Evolutionary conservation across 345 rosid genomes (phyloP), one percentile per base, ranked within the genome.

Genomic region (Luvunga scandens): DNA sequence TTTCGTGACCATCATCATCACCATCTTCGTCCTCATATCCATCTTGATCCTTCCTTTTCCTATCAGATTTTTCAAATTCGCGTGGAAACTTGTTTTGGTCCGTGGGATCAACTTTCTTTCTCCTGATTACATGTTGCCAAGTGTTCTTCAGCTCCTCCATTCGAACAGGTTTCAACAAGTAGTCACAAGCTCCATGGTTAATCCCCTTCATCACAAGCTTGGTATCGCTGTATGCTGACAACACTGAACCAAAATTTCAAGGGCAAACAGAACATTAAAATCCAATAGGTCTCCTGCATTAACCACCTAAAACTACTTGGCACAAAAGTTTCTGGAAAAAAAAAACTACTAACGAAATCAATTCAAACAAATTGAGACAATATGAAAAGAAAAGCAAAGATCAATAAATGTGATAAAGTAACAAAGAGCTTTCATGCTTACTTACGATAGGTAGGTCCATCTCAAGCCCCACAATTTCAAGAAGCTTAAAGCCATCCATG

Each of bases 91-190:
- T 84, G 76, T 59, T 84, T 34, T 70, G 87, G 68, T 84, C 84
- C 80, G 75, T 82, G 2, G 86, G 80, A 21, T 78, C 79, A 10
- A 79, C n/a, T 59, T 83, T 90, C 85, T 80, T 88, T 78, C 69
- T 92, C 87, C 97, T 83, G 38, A 90, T 76, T 6, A 92, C 97
- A 79, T 92, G 97, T 42, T 92, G 99, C 99, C 99, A 95, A 80
- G 93, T 91, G 84, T 96, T 96, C 76, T 86, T 82, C 71, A 96
- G 90, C 89, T 91, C 97, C 90, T 96, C 92, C 10, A 87, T 77
- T 45, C 94, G 82, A 72, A 94, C 94, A 28, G 97, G 99, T 79
- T 96, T 96, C 61, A 91, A 77, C 76, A 96, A 77, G 78, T 94
- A 96, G 80, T 96, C 98, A 48, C 89, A 89, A 2, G 99, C 99